Evolutionary conservation across 768 basidiomycete species (phyloP).

Genomic region (Lactifluus echinatus): DNA sequence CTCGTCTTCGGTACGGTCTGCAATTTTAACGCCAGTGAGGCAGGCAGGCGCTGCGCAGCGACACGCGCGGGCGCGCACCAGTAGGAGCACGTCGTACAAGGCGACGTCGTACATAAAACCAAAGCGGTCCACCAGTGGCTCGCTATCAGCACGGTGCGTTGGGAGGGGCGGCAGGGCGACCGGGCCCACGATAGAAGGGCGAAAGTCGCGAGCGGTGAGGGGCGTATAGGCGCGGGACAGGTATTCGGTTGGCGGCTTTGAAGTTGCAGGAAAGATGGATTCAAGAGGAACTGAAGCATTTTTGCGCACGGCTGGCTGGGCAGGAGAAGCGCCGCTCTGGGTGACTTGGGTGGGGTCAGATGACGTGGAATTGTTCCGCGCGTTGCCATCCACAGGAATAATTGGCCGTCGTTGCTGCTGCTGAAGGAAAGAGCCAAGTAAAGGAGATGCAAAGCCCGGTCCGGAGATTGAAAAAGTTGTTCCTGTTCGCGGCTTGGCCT

Average conservation of each 20-base stretch:
- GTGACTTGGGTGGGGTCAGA: slow-evolving; percentile 7
- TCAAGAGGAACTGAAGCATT: slow-evolving; percentile 56
- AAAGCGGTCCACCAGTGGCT: slow-evolving; percentile 74
- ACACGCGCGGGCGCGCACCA: slow-evolving; percentile 65
- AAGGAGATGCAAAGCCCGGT: slow-evolving; percentile 40
- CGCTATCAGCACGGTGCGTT: slow-evolving; percentile 41
- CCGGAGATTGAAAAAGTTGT: slow-evolving; percentile 36
- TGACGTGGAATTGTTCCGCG: not conserved
- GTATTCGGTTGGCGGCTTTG: slow-evolving; percentile 81
- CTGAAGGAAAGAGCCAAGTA: slow-evolving; percentile 51
- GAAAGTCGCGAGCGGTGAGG: slow-evolving; percentile 65
- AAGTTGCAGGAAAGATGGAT: slow-evolving; percentile 69
- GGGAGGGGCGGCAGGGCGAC: slow-evolving; percentile 49
- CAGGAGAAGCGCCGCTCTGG: slow-evolving; percentile 19
- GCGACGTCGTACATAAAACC: slow-evolving; percentile 88
- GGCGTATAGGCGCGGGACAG: slow-evolving; percentile 68
- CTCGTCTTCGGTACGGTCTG: slow-evolving; percentile 72
- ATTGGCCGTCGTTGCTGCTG: slow-evolving; percentile 41
- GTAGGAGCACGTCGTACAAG: slow-evolving; percentile 69
- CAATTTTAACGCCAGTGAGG: slow-evolving; percentile 80
- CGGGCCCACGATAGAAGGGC: slow-evolving; percentile 56
- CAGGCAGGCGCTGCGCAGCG: slow-evolving; percentile 74
- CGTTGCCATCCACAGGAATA: slow-evolving; percentile 22
- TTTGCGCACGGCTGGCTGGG: slow-evolving; percentile 24
- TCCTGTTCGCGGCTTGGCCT: slow-evolving; percentile 27